A percentile compares a stretch with the other conserved stretches of the same genome.
phyloP scores from a whole-genome alignment of 441 rosid species.

The Flueggea neowawraea region DNA sequence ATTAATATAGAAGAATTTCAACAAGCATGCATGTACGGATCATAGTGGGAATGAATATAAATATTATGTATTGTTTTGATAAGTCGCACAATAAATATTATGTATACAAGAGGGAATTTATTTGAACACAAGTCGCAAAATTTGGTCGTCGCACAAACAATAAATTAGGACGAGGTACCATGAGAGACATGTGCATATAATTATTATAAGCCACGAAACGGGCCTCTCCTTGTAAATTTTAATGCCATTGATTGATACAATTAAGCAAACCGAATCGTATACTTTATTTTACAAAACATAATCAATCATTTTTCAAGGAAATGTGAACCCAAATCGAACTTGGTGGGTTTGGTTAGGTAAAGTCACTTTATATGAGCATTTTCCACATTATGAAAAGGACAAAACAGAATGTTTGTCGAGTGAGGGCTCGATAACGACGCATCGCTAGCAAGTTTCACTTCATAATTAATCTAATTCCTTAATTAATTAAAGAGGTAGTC shows the following conservation, averaged over 20 bases:
- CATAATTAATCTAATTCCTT: too few species aligned
- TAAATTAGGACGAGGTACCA: slow-evolving; percentile 15
- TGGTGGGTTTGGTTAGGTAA: slow-evolving; percentile 40
- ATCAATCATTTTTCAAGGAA: neutral
- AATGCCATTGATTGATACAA: too few species aligned
- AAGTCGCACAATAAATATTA: too few species aligned
- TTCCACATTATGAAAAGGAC: slow-evolving; percentile 10
- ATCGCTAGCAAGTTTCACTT: too few species aligned
- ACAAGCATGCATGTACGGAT: too few species aligned
- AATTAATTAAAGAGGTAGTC: neutral
- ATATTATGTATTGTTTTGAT: too few species aligned
- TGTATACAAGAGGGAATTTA: slow-evolving; percentile 10
- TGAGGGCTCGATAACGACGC: too few species aligned
- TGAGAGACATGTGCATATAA: slow-evolving; percentile 26
- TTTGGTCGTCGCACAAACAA: neutral
- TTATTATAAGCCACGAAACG: slow-evolving; percentile 11
- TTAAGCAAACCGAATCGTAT: too few species aligned
- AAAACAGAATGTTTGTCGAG: slow-evolving; percentile 18
- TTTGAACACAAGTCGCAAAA: slow-evolving; percentile 13
- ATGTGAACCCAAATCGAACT: slow-evolving; percentile 13
- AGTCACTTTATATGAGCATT: slow-evolving; percentile 10
- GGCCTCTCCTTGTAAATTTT: too few species aligned
- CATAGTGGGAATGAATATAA: too few species aligned
- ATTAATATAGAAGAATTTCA: too few species aligned
- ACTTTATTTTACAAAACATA: too few species aligned